Evolutionary conservation across 2,329 filamentous ascomycete species (phyloP).

Genomic region (Elsinoe arachidis): DNA sequence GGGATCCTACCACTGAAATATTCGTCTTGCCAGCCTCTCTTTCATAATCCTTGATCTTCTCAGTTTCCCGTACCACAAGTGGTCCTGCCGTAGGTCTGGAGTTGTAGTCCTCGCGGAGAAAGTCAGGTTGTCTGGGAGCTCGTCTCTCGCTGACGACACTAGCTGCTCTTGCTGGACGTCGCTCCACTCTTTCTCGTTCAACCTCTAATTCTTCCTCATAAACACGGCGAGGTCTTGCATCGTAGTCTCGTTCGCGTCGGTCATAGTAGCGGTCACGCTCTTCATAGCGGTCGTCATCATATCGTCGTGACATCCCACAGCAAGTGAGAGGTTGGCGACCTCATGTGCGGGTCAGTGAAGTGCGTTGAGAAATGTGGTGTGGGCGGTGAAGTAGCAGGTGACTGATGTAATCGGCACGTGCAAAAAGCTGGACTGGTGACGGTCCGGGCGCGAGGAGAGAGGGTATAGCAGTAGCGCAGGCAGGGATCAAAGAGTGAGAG

Average conservation of each 20-base stretch:
- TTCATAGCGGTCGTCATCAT: slow-evolving; percentile 40
- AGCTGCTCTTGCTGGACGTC: slow-evolving; percentile 20
- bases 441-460: background rate
- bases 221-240: slow-evolving; percentile 33
- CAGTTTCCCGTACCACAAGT: slow-evolving; percentile 38
- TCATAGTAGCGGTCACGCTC: slow-evolving; percentile 41
- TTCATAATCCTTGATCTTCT: slow-evolving; percentile 30
- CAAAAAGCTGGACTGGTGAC: slow-evolving; percentile 6
- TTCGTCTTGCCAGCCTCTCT: slow-evolving; percentile 10
- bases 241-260: slow-evolving; percentile 35
- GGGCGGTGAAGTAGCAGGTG: slow-evolving; percentile 11
- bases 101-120: slow-evolving; percentile 43
- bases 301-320: slow-evolving; percentile 34
- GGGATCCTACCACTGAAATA: slow-evolving; percentile 11
- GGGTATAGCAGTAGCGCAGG: background rate
- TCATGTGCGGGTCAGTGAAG: slow-evolving; percentile 4
- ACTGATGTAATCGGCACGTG: slow-evolving; percentile 13
- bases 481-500: slow-evolving; percentile 6
- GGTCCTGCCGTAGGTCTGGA: slow-evolving; percentile 33
- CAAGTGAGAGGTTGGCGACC: slow-evolving; percentile 1
- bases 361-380: background rate
- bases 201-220: slow-evolving; percentile 44
- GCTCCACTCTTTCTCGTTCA: slow-evolving; percentile 30
- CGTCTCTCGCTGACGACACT: slow-evolving; percentile 26
- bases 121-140: slow-evolving; percentile 38